phyloP scores from a whole-genome alignment of 148 eudicot genomes.

The Dysphania ambrosioides region DNA sequence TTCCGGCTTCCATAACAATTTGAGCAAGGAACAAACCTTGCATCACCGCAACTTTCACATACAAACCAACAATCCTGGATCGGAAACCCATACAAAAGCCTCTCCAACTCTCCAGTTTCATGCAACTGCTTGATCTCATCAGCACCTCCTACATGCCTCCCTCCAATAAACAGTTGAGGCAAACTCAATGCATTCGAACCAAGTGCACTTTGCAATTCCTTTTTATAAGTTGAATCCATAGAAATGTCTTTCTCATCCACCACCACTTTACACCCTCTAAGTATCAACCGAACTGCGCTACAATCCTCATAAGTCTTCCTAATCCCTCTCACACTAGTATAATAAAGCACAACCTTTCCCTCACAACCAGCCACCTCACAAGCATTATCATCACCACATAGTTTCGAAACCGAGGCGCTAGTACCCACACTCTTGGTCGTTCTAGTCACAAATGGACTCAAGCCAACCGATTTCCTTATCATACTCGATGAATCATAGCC shows the following conservation, averaged over 20 bases:
- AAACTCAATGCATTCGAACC: conserved; percentile 56
- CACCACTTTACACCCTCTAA: conserved; percentile 64
- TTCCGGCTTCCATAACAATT: conserved; percentile 82
- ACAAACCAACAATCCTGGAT: conserved; percentile 45
- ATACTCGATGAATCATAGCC: conserved; percentile 28
- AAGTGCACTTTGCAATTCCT: conserved; percentile 61
- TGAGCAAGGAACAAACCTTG: conserved; percentile 77
- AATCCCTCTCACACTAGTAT: conserved; percentile 85
- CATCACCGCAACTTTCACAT: conserved; percentile 82
- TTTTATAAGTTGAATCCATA: conserved; percentile 75
- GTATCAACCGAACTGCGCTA: conserved; percentile 65
- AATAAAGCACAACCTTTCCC: conserved; percentile 69
- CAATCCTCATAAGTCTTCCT: conserved; percentile 92
- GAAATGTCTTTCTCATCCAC: conserved; percentile 89
- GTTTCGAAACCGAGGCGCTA: conserved; percentile 11
- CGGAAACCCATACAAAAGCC: conserved; percentile 66
- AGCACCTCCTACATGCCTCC: conserved; percentile 75
- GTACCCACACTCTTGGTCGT: conserved; percentile 21
- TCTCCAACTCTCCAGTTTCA: conserved; percentile 69
- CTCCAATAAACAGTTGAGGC: conserved; percentile 74
- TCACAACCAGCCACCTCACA: conserved; percentile 33
- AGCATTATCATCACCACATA: background rate
- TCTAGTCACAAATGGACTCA: conserved; percentile 18
- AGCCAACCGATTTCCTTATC: no score
- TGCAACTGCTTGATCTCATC: conserved; percentile 79